Evolutionary conservation across 1,284 basidiomycete genomes (phyloP), one percentile per base, ranked within the genome.

Genomic region (Bjerkandera adusta): DNA sequence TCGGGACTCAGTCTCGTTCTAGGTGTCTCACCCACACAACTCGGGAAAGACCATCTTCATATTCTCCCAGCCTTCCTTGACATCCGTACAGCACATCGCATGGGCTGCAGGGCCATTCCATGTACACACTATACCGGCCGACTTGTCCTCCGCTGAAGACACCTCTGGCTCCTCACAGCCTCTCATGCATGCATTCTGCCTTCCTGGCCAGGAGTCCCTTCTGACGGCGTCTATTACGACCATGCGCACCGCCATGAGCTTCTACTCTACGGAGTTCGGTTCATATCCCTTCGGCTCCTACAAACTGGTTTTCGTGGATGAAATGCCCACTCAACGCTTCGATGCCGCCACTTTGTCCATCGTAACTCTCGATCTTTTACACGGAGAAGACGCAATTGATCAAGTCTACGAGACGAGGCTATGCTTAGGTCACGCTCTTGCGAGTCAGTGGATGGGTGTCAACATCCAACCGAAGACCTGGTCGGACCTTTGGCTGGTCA

Each of bases 71-170:
- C 76, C 89, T 13, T 84, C 87, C 8, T 79, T 89, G 4, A 96
- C 94, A 0, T 94, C 94, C 13, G 92, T 90, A 7, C 97, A 99
- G 64, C 97, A 99, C 62, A 84, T 99, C 52, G 87, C 89, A 7
- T 98, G 97, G 62, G 94, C 95, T 39, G 92, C 92, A 4, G 97
- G 97, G 0, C 94, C 96, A 2, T 98, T 99, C 60, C 82, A 92
- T 62, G 75, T 93, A 34, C 72, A 86, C 57, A 75, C 84, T 10
- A 83, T 96, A 26, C 79, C 85, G 16, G 63, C 77, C 44, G 79
- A 89, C 59, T 64, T 78, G 54, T 66, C 69, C 5, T 73, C 83
- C 49, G 58, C 62, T 20, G 81, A 86, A 52, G 76, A 83, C 46
- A 71, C 68, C n/a, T 69, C 78, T n/a, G 76, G 77, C 27, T 73